Conservation (phyloP, 23 red algal species). For the Gracilariopsis chorda region DNA sequence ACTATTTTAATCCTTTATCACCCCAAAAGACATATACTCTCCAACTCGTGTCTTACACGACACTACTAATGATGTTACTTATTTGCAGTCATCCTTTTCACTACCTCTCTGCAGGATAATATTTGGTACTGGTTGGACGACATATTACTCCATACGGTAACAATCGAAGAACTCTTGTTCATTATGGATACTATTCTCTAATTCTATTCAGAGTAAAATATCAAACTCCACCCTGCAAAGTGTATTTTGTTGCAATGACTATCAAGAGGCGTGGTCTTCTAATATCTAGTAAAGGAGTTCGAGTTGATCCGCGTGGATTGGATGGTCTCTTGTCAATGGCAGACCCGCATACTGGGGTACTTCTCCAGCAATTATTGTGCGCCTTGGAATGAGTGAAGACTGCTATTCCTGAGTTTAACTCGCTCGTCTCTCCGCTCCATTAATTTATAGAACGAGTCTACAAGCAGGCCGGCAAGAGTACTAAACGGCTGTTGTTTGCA, state of each 20-base stretch:
- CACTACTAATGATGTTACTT: not conserved
- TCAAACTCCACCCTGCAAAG: not conserved
- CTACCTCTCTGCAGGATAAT: not conserved
- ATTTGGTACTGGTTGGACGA: slow-evolving; percentile 21
- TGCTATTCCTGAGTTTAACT: not conserved
- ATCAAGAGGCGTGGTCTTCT: not conserved
- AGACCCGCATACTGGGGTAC: not conserved
- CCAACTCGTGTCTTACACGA: not conserved
- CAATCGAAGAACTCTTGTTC: not conserved
- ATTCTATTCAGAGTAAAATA: not conserved
- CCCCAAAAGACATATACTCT: not conserved
- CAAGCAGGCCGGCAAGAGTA: not conserved
- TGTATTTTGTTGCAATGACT: not conserved
- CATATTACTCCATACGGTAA: not conserved
- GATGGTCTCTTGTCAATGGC: not conserved
- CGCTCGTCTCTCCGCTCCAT: not conserved
- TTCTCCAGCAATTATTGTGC: slow-evolving; percentile 5
- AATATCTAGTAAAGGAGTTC: not conserved
- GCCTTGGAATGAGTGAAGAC: not conserved
- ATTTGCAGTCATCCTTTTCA: not conserved
- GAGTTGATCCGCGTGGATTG: not conserved
- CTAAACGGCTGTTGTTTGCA: not conserved
- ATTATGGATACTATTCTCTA: not conserved
- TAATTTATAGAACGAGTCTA: slow-evolving; percentile 1
- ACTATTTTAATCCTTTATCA: not conserved